Conservation (phyloP, 2,329 filamentous ascomycete species). For the Penicillium occitanis region DNA sequence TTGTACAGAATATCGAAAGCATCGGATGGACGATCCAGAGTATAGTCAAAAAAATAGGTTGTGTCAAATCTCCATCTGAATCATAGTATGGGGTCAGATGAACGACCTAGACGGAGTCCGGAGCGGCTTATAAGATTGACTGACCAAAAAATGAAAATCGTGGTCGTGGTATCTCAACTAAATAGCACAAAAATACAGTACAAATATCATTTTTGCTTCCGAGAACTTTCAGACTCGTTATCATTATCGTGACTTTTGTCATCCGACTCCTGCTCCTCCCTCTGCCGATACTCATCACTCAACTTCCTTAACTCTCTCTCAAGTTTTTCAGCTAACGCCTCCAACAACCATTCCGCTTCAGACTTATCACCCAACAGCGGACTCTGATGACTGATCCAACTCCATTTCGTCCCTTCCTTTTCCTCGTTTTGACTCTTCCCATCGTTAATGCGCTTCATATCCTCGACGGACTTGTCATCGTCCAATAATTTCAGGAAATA, state of each 20-base stretch:
- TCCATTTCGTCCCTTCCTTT: slow-evolving; percentile 30
- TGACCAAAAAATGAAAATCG: background rate
- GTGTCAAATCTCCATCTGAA: background rate
- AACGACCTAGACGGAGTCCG: background rate
- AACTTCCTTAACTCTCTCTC: slow-evolving; percentile 39
- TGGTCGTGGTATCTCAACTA: background rate
- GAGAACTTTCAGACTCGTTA: background rate
- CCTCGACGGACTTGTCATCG: slow-evolving; percentile 43
- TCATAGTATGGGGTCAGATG: background rate
- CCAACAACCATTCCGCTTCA: slow-evolving; percentile 47
- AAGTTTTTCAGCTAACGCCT: slow-evolving; percentile 39
- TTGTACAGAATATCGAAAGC: background rate
- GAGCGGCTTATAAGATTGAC: too few species aligned
- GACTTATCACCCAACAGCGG: slow-evolving; percentile 43
- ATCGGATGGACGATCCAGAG: background rate
- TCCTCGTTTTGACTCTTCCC: background rate
- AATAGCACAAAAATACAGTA: background rate
- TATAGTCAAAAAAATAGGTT: background rate
- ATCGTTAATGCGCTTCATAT: slow-evolving; percentile 14
- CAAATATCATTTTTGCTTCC: background rate
- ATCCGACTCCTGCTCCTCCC: background rate
- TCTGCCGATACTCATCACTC: slow-evolving; percentile 23
- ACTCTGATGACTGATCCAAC: slow-evolving; percentile 42
- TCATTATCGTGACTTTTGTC: background rate
- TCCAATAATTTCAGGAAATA: slow-evolving; percentile 52